Evolutionary conservation across 768 basidiomycete genomes (phyloP).

Genomic region (Russula virescens): DNA sequence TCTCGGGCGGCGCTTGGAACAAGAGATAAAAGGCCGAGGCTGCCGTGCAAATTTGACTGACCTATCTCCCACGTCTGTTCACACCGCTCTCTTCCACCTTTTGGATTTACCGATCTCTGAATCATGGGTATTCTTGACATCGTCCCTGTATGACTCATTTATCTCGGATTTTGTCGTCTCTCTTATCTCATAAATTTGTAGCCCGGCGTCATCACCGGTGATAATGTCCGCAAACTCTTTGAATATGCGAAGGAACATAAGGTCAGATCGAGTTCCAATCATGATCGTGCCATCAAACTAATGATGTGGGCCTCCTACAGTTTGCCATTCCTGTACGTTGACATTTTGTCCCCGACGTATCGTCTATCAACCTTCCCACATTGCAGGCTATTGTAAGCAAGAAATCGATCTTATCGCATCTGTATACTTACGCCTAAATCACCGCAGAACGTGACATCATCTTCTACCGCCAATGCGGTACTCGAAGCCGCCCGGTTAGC

Average conservation of each 20-base stretch:
- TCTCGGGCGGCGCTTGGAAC: conserved; percentile 15
- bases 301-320: conserved; percentile 39
- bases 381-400: conserved; percentile 68
- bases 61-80: conserved; percentile 8
- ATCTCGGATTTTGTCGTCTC: not conserved
- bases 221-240: conserved; percentile 91
- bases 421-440: not conserved
- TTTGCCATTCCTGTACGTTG: conserved; percentile 82
- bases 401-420: conserved; percentile 17
- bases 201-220: conserved; percentile 94
- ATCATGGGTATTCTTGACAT: conserved; percentile 78
- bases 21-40: conserved; percentile 3
- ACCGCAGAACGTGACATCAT: conserved; percentile 88
- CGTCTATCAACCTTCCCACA: conserved; percentile 11
- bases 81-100: not conserved
- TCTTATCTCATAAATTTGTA: conserved; percentile 30
- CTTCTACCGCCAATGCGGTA: conserved; percentile 89
- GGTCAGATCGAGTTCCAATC: conserved; percentile 41
- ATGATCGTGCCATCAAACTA: not conserved
- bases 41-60: conserved; percentile 1
- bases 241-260: conserved; percentile 87
- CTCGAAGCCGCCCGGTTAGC: conserved; percentile 89
- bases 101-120: not conserved
- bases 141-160: conserved; percentile 56
- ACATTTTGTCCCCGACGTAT: not conserved